Base-by-base conservation (phyloP, 139 green algal genomes). In the Coccomyxa sp. region DNA sequence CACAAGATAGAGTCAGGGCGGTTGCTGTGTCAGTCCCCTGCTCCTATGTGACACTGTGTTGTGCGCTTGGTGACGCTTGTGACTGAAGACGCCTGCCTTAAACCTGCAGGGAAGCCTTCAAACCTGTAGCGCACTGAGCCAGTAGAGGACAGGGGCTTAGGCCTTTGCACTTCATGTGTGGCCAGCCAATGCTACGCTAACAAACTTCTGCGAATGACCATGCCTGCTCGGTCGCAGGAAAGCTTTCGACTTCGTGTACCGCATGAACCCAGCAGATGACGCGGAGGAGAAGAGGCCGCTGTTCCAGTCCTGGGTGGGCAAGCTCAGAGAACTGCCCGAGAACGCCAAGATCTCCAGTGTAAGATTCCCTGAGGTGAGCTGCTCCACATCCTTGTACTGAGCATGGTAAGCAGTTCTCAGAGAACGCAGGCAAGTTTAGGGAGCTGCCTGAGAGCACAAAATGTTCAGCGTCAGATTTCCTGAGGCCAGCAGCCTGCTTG, bases 181-280 rank as follows among this genome's bases (percentile, higher is more conserved):
- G n/a, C n/a, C n/a, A n/a, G n/a, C n/a, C n/a, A n/a, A n/a, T n/a
- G n/a, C n/a, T n/a, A n/a, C n/a, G n/a, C n/a, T n/a, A n/a, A n/a
- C n/a, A n/a, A n/a, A n/a, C n/a, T n/a, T n/a, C n/a, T n/a, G n/a
- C n/a, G n/a, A n/a, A n/a, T n/a, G n/a, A n/a, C n/a, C n/a, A n/a
- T n/a, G n/a, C n/a, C n/a, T n/a, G n/a, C n/a, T n/a, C n/a, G n/a
- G n/a, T n/a, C 55, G 69, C 77, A 81, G 77, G 77, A 54, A 77
- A 35, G 77, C 77, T 1, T 81, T 81, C 77, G 50, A 50, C 5
- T 81, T 81, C 74, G 77, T 37, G 40, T 81, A 77, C 39, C 39
- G 70, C 6, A 81, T 81, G 77, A 34, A 77, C 7, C 64, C n/a
- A 29, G 29, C 64, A 36, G 29, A 71, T 34, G n/a, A 36, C n/a